Conservation (phyloP, 2,329 filamentous ascomycete genomes). For the Diaporthe vaccinii region DNA sequence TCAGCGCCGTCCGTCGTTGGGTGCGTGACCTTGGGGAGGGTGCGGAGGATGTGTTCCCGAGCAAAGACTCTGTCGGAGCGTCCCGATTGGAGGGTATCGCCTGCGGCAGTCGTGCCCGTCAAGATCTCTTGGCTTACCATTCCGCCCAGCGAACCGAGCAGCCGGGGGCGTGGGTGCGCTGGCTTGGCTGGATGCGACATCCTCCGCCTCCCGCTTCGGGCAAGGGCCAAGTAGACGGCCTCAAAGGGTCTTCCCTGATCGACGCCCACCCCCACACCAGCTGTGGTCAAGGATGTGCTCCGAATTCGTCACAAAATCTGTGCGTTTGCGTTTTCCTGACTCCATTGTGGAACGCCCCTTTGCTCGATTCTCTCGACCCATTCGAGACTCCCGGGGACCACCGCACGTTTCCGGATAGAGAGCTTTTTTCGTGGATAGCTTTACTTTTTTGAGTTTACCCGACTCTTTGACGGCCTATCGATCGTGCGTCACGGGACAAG, state of each 20-base stretch:
- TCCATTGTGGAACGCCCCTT: slow-evolving; percentile 9
- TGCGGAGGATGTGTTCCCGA: slow-evolving; percentile 30
- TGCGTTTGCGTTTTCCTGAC: slow-evolving; percentile 17
- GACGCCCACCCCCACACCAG: background rate
- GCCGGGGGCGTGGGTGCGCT: slow-evolving; percentile 17
- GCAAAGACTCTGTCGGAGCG: slow-evolving; percentile 16
- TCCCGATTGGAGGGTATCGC: slow-evolving; percentile 31
- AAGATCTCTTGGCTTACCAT: slow-evolving; percentile 34
- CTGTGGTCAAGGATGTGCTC: slow-evolving; percentile 5
- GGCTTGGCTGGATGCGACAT: slow-evolving; percentile 34
- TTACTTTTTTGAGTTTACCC: slow-evolving; percentile 18
- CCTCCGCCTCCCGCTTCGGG: slow-evolving; percentile 37
- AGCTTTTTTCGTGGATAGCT: slow-evolving; percentile 1
- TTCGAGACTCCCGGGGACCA: background rate
- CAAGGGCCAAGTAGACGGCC: background rate
- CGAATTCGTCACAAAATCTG: background rate
- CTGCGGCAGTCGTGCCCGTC: slow-evolving; percentile 8
- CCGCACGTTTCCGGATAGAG: background rate
- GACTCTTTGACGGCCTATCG: slow-evolving; percentile 14
- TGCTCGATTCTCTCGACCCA: background rate
- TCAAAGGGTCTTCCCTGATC: slow-evolving; percentile 28
- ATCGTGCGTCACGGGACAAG: slow-evolving; percentile 8
- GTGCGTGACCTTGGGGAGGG: slow-evolving; percentile 9
- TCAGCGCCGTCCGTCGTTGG: background rate
- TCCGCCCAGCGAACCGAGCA: slow-evolving; percentile 16